Conservation (phyloP, 1,139 yeast species). For the Arxiozyma telluris region DNA sequence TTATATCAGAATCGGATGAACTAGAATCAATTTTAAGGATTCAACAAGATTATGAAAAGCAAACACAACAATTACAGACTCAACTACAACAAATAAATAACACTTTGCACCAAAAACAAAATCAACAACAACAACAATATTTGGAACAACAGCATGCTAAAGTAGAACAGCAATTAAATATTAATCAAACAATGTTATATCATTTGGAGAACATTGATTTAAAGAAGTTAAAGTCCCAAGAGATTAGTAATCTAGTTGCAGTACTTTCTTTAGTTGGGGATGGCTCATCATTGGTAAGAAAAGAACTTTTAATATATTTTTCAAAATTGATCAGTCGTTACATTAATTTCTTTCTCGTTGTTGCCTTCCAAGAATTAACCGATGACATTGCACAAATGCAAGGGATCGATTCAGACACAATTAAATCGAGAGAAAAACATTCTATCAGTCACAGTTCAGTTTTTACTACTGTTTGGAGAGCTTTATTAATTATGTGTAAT, state of each 20-base stretch:
- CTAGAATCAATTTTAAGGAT: constrained; percentile 26
- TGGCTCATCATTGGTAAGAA: constrained; percentile 82
- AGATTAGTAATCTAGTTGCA: constrained; percentile 37
- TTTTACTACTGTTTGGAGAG: constrained; percentile 84
- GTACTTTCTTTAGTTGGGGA: constrained; percentile 54
- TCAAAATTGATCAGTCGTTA: constrained; percentile 67
- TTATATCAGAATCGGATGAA: constrained; percentile 44
- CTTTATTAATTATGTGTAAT: constrained; percentile 67
- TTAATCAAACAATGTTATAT: constrained; percentile 23
- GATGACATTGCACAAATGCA: constrained; percentile 69
- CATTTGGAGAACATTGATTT: constrained; percentile 27
- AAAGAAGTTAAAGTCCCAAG: constrained; percentile 35
- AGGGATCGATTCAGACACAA: constrained; percentile 37
- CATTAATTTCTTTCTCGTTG: constrained; percentile 67
- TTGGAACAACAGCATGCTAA: constrained; percentile 27
- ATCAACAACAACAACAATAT: constrained; percentile 17
- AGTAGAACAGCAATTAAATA: constrained; percentile 27
- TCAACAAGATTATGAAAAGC: constrained; percentile 29
- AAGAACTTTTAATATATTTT: constrained; percentile 72
- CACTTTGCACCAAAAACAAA: constrained; percentile 19
- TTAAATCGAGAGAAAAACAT: constrained; percentile 21
- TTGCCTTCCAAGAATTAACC: constrained; percentile 78
- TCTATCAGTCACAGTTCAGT: constrained; percentile 67
- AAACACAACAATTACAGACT: constrained; percentile 26
- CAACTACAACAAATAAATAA: constrained; percentile 26